Evolutionary conservation across 495 filamentous ascomycete genomes (phyloP), one percentile per base, ranked within the genome.

Genomic region (Podospora australis): DNA sequence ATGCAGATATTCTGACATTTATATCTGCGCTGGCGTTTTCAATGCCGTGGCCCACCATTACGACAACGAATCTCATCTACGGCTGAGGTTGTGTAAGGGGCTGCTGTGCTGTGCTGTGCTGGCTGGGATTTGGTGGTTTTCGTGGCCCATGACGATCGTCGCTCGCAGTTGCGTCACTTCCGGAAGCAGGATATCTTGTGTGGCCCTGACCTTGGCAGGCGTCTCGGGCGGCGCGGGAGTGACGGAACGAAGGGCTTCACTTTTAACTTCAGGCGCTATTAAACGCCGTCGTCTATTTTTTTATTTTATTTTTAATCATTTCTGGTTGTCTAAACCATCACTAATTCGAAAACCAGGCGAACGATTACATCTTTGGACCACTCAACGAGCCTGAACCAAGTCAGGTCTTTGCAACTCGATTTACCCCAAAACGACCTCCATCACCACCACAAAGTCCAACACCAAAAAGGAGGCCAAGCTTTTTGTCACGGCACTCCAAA

Each of bases 291-390:
- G 13, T 30, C 13, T 30, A 30, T 30, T 6, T 30, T 30, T 30
- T 30, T 30, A 6, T 13, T 6, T 30, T 30, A 6, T 30, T 30
- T 30, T 30, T 30, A 6, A 6, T 30, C 13, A 6, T 30, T 30
- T 30, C 13, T 30, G 6, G 6, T 30, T 30, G 26, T 6, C 6
- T 6, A 30, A 6, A 13, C 6, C 26, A 8, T 36, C 11, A 36
- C 13, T 36, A 10, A 36, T 36, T 10, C 17, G 13, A 16, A n/a
- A 16, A 4, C 6, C 42, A 81, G 76, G 77, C 78, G 3, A 62
- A 64, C 30, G 72, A 74, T 38, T 74, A 78, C 54, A 67, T 83
- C 7, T 71, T 85, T 22, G 78, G 79, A 42, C 80, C 81, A 11
- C 30, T 65, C n/a, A 48, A 63, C 48, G 57, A 63, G 10, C 62